phyloP scores from a whole-genome alignment of 2,329 filamentous ascomycete species.

The Zymoseptoria ardabiliae region DNA sequence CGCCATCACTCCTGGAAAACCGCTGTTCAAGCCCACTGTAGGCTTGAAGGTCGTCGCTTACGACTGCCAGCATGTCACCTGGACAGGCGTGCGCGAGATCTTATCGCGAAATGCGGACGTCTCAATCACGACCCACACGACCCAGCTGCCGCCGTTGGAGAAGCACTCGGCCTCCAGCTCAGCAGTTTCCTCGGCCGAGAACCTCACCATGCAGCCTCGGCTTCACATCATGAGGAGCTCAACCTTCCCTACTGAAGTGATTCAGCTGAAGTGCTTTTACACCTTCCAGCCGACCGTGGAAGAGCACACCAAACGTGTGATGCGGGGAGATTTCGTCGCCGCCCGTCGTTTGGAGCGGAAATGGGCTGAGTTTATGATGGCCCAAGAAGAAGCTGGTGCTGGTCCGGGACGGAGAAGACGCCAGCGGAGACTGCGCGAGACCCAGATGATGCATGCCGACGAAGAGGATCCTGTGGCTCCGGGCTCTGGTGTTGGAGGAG shows the following conservation, averaged over 20 bases:
- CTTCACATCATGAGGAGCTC: constrained; percentile 28
- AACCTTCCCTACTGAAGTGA: constrained; percentile 68
- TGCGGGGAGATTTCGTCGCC: constrained; percentile 65
- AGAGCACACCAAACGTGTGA: constrained; percentile 80
- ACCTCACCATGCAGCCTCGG: constrained; percentile 15
- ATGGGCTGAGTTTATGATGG: constrained; percentile 93
- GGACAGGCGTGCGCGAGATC: constrained; percentile 83
- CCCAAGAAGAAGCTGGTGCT: constrained; percentile 72
- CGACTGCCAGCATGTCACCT: constrained; percentile 86
- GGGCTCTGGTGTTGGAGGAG: constrained; percentile 30
- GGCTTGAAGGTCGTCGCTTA: constrained; percentile 76
- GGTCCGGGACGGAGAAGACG: constrained; percentile 62
- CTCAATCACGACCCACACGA: constrained; percentile 40
- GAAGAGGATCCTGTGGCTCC: constrained; percentile 56
- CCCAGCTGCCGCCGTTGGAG: constrained; percentile 21
- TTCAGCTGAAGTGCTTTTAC: constrained; percentile 87
- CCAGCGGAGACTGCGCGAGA: constrained; percentile 71
- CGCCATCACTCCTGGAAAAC: constrained; percentile 17
- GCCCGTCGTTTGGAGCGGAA: constrained; percentile 78
- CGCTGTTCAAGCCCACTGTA: constrained; percentile 35
- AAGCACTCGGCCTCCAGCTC: constrained; percentile 10
- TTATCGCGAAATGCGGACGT: constrained; percentile 77
- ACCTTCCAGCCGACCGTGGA: constrained; percentile 92
- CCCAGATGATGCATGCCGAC: constrained; percentile 69
- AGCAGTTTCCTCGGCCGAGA: constrained; percentile 20